Base-by-base conservation (phyloP, 768 basidiomycete species). In the Boletus subcaerulescens region DNA sequence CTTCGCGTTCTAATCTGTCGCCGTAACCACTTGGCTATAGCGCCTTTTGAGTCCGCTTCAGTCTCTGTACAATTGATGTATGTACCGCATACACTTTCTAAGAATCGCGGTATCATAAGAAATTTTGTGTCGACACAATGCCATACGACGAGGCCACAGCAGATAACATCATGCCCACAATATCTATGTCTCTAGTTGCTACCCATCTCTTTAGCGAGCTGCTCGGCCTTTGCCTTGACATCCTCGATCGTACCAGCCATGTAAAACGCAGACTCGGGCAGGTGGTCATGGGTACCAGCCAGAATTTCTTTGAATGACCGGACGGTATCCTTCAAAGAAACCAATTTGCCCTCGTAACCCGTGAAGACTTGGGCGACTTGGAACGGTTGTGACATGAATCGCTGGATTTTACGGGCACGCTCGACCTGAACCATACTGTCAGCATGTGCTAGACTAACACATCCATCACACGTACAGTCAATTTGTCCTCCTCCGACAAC, bases 311-410 rank as follows among this genome's bases (percentile, higher is more conserved):
- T 94, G 89, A 98, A 98, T 40, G 96, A 95, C 65, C 91, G 90
- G 68, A 95, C 74, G 58, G 93, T 95, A 72, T 98, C 95, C 82
- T 98, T 98, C 62, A 99, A 79, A 14, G 95, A 80, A 35, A 99
- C 96, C 58, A 98, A 91, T 74, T 89, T 91, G 71, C 96, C 97
- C 81, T 97, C 95, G 69, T 92, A 95, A 81, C 96, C 96, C 70
- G 96, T 98, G 86, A 98, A 98, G 76, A 97, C 94, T 80, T 98
- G 93, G 54, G 95, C 97, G 73, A 98, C 96, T 73, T 92, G 91
- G 93, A 99, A 99, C 60, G 97, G 97, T 79, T 99, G 95, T 64
- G 94, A 98, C 97, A 99, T 98, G 91, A 98, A 98, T 80, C 93
- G 90, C 74, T 93, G 93, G 69, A 98, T 94, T 81, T 97, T 97